Conservation (phyloP, 164 flowering plant species). For the Kalanchoe fedtschenkoi region DNA sequence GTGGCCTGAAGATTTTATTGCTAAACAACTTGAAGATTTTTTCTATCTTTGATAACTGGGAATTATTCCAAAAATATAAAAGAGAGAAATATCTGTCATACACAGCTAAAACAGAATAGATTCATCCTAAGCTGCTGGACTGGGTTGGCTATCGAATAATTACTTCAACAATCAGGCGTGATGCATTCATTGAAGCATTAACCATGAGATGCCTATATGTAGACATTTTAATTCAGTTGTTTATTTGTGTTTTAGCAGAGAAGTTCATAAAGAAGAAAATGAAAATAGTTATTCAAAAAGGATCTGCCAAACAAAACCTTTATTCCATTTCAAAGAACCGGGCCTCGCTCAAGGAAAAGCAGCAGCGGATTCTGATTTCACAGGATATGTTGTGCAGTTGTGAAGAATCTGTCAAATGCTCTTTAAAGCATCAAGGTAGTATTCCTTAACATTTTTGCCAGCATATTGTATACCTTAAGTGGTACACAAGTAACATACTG, state of each 20-base stretch:
- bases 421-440: constrained; percentile 23
- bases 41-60: constrained; percentile 9
- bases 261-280: constrained; percentile 8
- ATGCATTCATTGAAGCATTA: constrained; percentile 11
- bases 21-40: constrained; percentile 9
- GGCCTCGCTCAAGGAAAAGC: constrained; percentile 18
- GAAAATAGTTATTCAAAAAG: neutral
- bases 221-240: neutral
- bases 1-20: constrained; percentile 8
- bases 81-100: constrained; percentile 12
- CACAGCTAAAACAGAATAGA: constrained; percentile 24
- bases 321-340: constrained; percentile 9
- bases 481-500: no score
- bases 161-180: constrained; percentile 5
- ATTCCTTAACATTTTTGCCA: constrained; percentile 26
- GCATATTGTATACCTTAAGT: no score
- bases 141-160: constrained; percentile 9
- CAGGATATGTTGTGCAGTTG: constrained; percentile 30
- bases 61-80: constrained; percentile 11
- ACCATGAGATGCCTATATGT: constrained; percentile 1
- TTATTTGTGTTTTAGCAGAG: no score
- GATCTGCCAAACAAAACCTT: constrained; percentile 9
- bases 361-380: constrained; percentile 32
- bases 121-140: constrained; percentile 14
- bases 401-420: constrained; percentile 23